A percentile compares a stretch with the other conserved stretches of the same genome.
phyloP scores from a whole-genome alignment of 2,329 filamentous ascomycete genomes.

The Calonectria pauciramosa region DNA sequence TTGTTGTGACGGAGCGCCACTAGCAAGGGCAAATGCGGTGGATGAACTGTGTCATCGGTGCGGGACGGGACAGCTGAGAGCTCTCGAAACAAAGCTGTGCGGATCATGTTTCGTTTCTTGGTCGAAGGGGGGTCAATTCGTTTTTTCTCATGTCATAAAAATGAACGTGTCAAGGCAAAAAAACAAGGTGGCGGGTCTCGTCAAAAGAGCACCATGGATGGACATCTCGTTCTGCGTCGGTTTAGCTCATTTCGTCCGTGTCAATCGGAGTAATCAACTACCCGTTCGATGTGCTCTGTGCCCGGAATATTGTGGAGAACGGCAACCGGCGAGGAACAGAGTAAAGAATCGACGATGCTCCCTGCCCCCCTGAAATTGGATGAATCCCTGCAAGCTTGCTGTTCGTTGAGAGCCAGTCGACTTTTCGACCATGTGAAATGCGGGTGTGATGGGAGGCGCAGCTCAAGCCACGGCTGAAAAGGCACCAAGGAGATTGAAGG shows the following conservation, averaged over 20 bases:
- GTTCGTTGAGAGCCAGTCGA: background rate
- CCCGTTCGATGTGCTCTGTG: background rate
- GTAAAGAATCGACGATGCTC: background rate
- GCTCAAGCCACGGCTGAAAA: background rate
- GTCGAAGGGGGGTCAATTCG: background rate
- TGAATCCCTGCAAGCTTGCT: background rate
- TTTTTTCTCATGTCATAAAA: background rate
- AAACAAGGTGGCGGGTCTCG: too few species aligned
- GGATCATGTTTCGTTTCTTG: background rate
- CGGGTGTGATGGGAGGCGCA: background rate
- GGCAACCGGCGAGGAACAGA: background rate
- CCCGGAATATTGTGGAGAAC: background rate
- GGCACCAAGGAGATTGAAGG: background rate
- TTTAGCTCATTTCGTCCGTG: background rate
- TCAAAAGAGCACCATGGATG: too few species aligned
- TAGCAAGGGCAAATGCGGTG: background rate
- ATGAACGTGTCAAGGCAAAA: background rate
- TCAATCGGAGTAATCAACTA: background rate
- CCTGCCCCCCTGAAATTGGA: background rate
- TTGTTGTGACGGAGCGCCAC: background rate
- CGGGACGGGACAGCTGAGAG: background rate
- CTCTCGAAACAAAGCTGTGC: background rate
- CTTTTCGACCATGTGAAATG: background rate
- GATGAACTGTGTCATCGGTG: background rate
- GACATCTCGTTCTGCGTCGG: background rate